These are phyloP conservation scores for Ottelia alismoides DNA, from an alignment of 106 monocot species.

Conservation along the genomic window DNA sequence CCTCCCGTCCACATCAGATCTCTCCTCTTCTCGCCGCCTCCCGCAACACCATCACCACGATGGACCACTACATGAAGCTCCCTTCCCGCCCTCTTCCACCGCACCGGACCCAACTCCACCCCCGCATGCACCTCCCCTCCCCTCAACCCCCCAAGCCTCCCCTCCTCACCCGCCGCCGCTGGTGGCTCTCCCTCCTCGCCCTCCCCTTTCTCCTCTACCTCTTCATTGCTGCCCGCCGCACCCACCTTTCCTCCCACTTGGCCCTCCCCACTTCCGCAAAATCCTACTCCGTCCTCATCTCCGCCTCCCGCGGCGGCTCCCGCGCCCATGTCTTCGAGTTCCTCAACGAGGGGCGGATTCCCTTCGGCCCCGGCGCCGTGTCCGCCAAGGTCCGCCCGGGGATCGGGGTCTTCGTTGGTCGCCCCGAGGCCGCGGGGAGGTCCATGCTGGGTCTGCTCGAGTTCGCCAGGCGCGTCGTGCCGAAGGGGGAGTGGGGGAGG, in stretches of 20 bases:
- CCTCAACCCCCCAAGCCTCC: background rate
- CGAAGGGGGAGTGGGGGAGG: conserved; percentile 6
- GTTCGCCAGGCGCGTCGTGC: conserved; percentile 7
- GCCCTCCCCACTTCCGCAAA: background rate
- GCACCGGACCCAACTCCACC: conserved; percentile 20
- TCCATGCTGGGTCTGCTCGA: conserved; percentile 3
- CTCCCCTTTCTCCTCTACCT: too few species aligned
- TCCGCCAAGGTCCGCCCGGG: too few species aligned
- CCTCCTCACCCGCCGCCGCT: background rate
- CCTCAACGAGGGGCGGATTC: conserved; percentile 9
- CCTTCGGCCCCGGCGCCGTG: conserved; percentile 4
- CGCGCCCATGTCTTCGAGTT: conserved; percentile 13
- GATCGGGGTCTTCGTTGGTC: conserved; percentile 6
- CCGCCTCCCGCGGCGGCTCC: conserved; percentile 3
- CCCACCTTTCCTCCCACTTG: conserved; percentile 7
- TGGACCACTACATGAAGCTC: too few species aligned
- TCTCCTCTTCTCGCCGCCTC: too few species aligned
- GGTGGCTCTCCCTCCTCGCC: too few species aligned
- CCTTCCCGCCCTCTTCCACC: too few species aligned
- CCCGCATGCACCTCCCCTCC: conserved; percentile 10
- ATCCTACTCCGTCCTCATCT: conserved; percentile 4
- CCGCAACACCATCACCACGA: too few species aligned
- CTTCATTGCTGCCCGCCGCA: too few species aligned
- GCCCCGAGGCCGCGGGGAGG: background rate
- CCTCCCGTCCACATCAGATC: too few species aligned